Percentiles rank a stretch among this genome's conserved stretches.
Conservation (phyloP, 345 rosid species). For the Moricandia moricandioides region DNA sequence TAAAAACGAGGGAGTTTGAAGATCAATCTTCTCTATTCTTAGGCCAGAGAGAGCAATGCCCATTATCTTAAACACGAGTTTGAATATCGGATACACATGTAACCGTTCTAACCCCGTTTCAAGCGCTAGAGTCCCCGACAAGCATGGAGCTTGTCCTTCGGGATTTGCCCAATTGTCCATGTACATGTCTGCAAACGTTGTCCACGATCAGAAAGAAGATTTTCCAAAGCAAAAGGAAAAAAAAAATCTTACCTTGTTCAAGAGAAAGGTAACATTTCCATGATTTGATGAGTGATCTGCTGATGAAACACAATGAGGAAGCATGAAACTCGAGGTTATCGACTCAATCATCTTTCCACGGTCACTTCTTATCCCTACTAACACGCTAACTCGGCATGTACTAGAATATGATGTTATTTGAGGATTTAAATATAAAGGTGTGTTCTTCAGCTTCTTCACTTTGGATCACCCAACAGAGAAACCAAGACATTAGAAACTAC, state of each 20-base stretch:
- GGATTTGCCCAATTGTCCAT: constrained; percentile 77
- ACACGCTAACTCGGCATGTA: constrained; percentile 60
- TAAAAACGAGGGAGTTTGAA: constrained; percentile 71
- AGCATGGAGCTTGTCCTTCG: constrained; percentile 79
- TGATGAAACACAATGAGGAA: constrained; percentile 70
- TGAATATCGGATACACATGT: constrained; percentile 69
- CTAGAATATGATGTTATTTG: constrained; percentile 80
- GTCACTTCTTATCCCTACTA: constrained; percentile 82
- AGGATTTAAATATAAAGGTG: constrained; percentile 84
- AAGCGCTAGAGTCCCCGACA: constrained; percentile 65
- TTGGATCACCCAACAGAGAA: no score
- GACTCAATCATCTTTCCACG: constrained; percentile 84
- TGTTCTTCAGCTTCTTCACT: constrained; percentile 80
- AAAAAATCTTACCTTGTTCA: no score
- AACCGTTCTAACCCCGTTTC: constrained; percentile 64
- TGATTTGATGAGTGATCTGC: constrained; percentile 89
- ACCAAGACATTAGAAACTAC: no score
- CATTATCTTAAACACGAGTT: constrained; percentile 76
- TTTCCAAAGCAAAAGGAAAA: no score
- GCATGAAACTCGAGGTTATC: constrained; percentile 64
- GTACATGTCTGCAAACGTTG: constrained; percentile 57
- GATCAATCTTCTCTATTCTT: constrained; percentile 73
- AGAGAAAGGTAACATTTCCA: constrained; percentile 73
- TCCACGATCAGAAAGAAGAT: neutral
- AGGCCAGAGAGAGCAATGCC: constrained; percentile 87